Evolutionary conservation across 116 monocot genomes (phyloP), one percentile per base, ranked within the genome.

Genomic region (Thalassia testudinum): DNA sequence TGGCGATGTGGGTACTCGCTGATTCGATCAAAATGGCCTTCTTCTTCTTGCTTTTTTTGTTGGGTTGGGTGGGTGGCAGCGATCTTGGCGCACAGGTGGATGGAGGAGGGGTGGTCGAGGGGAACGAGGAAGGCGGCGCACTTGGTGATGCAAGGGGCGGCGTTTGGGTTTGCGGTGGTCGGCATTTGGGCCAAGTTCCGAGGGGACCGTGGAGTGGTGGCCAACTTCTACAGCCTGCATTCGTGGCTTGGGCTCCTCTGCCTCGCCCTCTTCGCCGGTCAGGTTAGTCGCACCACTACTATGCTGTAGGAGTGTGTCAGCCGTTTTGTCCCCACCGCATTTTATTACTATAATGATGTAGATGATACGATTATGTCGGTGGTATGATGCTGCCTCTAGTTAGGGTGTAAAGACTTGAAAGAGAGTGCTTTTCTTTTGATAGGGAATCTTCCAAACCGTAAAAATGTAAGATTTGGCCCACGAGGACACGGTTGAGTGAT

Each of bases 191-290:
- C 71, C 8, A 82, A 79, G 73, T 82, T 88, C 56, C 70, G 60
- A 52, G 71, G 66, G 12, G 60, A 52, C 14, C 47, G 66, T 0
- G 86, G 81, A 25, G 59, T 86, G 21, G 30, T 64, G 4, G 69
- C 75, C 64, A 88, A 88, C 37, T 82, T 88, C 51, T 77, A 76
- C 60, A 82, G 79, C 55, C 63, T 88, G 17, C 88, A 88, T 54
- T 88, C 88, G 13, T 88, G 79, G 88, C 70, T 83, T 62, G 88
- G 88, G 21, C 66, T 88, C 0, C 56, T 76, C 57, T 79, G 82
- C 71, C 43, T 88, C 34, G 11, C 57, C 22, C 65, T 83, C 53
- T 88, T 79, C 49, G 63, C 69, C 37, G 66, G 69, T 48, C 88
- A 88, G 88, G 88, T 83, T 12, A 21, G 29, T 19, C 19, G 26